These are phyloP conservation scores for Abelmoschus esculentus DNA, from an alignment of 345 rosid genomes.

Conservation along the genomic window DNA sequence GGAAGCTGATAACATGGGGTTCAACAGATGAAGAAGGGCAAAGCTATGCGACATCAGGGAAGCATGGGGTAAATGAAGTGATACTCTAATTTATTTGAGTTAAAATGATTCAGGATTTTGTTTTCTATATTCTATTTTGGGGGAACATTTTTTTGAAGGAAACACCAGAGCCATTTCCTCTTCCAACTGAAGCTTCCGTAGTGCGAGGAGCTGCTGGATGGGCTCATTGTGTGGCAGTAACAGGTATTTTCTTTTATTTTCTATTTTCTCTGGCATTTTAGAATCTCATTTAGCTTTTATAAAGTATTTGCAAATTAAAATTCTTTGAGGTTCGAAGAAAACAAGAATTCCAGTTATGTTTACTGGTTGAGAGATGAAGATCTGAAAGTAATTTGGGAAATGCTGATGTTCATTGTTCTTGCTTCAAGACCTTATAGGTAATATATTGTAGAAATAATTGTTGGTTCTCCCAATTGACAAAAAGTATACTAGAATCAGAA, in stretches of 20 bases:
- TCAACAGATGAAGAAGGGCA: slow-evolving; percentile 72
- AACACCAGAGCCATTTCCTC: slow-evolving; percentile 65
- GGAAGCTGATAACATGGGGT: slow-evolving; percentile 83
- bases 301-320: slow-evolving; percentile 10
- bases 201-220: slow-evolving; percentile 68
- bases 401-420: slow-evolving; percentile 2
- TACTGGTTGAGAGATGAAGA: slow-evolving; percentile 11
- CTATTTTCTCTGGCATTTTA: neutral
- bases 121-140: slow-evolving; percentile 10
- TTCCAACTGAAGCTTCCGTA: slow-evolving; percentile 52
- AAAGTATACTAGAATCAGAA: neutral
- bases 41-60: slow-evolving; percentile 59
- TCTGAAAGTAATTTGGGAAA: slow-evolving; percentile 2
- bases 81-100: slow-evolving; percentile 12
- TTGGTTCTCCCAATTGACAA: slow-evolving; percentile 2
- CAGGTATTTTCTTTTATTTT: slow-evolving; percentile 30
- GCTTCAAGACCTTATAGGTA: slow-evolving; percentile 1
- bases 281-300: neutral
- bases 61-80: slow-evolving; percentile 63
- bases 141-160: slow-evolving; percentile 36
- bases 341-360: slow-evolving; percentile 1
- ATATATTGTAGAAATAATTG: neutral
- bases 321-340: neutral
- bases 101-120: neutral
- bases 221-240: slow-evolving; percentile 78